These are phyloP conservation scores for Adansonia digitata DNA, from an alignment of 345 rosid genomes.

Conservation along the genomic window DNA sequence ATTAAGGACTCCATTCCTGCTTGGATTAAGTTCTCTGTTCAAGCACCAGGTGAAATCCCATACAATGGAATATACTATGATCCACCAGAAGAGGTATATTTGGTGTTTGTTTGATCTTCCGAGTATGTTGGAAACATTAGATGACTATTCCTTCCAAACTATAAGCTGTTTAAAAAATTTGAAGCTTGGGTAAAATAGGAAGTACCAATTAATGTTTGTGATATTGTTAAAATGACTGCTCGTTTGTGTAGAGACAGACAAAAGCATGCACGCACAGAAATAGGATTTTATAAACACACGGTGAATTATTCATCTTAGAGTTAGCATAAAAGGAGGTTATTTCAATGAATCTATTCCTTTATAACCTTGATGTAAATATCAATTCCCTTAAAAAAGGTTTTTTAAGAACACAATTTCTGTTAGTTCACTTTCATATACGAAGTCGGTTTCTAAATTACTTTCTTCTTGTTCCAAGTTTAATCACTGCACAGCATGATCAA, in stretches of 20 bases:
- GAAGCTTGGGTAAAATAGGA: constrained; percentile 11
- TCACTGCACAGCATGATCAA: neutral
- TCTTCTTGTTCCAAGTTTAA: neutral
- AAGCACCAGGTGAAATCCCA: constrained; percentile 91
- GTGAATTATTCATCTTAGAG: neutral
- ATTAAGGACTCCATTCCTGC: constrained; percentile 97
- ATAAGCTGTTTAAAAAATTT: neutral
- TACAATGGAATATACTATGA: constrained; percentile 94
- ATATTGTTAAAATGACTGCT: constrained; percentile 5
- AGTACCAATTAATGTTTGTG: neutral
- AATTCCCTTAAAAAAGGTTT: neutral
- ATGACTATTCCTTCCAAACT: constrained; percentile 1
- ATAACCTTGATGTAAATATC: neutral
- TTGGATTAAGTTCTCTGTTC: constrained; percentile 96
- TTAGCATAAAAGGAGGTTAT: neutral
- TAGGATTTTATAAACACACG: neutral
- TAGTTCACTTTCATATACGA: neutral
- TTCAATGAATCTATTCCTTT: neutral
- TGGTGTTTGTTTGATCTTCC: constrained; percentile 4
- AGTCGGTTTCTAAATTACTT: neutral
- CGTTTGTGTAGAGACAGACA: neutral
- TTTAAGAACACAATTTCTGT: neutral
- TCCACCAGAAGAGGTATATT: constrained; percentile 79
- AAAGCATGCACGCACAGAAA: neutral
- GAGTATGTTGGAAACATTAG: neutral